Percentiles rank a stretch among this genome's conserved stretches.
Conservation (phyloP, 2,329 filamentous ascomycete species). For the Endoconidiophora polonica region DNA sequence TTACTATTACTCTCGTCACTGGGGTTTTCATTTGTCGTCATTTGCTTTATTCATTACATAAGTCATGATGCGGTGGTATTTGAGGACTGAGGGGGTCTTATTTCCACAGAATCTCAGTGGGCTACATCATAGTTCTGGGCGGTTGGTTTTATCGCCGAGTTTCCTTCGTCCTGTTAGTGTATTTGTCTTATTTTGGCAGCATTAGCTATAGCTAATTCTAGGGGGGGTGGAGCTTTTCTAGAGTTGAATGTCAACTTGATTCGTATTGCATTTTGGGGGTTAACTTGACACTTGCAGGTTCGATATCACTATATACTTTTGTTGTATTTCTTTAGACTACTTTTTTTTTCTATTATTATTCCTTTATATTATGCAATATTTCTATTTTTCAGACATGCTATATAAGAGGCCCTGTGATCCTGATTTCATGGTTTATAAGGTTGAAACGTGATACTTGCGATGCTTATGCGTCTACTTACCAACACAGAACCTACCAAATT, state of each 20-base stretch:
- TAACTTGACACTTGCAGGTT: neutral
- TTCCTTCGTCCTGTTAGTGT: neutral
- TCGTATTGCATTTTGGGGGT: neutral
- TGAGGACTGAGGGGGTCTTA: neutral
- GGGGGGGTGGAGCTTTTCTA: no score
- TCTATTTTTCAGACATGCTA: neutral
- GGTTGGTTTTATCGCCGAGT: neutral
- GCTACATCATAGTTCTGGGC: neutral
- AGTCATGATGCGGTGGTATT: neutral
- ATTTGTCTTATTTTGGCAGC: neutral
- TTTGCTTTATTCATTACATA: no score
- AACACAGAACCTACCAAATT: slow-evolving; percentile 33
- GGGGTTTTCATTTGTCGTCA: no score
- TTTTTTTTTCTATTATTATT: neutral
- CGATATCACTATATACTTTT: neutral
- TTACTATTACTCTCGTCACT: no score
- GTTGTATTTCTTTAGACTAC: neutral
- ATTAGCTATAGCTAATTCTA: no score
- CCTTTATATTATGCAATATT: no score
- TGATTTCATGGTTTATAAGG: neutral
- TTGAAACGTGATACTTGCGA: slow-evolving; percentile 2
- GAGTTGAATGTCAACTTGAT: no score
- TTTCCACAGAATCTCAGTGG: neutral
- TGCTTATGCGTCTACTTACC: slow-evolving; percentile 26
- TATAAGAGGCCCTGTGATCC: neutral